Evolutionary conservation across 164 flowering plant genomes (phyloP).

Genomic region (Magnolia changhungtana): DNA sequence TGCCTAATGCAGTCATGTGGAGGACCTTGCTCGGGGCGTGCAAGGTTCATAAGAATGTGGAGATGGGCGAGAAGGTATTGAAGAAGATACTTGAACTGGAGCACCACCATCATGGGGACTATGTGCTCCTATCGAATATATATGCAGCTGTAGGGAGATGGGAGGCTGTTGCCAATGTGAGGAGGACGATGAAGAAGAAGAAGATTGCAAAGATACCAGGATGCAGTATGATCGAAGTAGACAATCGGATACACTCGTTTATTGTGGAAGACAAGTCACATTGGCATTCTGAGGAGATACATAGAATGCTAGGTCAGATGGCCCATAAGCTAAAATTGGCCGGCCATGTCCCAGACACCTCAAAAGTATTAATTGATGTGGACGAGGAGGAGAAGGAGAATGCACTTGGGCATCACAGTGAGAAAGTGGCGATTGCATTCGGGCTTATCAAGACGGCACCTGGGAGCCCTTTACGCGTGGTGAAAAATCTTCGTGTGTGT

Average conservation of each 20-base stretch:
- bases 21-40: slow-evolving; percentile 19
- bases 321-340: slow-evolving; percentile 8
- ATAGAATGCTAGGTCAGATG: slow-evolving; percentile 6
- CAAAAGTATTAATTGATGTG: slow-evolving; percentile 1
- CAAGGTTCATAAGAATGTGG: slow-evolving; percentile 15
- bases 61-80: slow-evolving; percentile 14
- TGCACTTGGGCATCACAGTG: slow-evolving; percentile 50
- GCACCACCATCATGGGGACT: slow-evolving; percentile 17
- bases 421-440: slow-evolving; percentile 58
- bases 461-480: slow-evolving; percentile 32
- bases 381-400: slow-evolving; percentile 34
- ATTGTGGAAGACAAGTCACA: slow-evolving; percentile 6
- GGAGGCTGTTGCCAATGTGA: not conserved
- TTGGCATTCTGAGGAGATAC: slow-evolving; percentile 2
- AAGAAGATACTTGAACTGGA: slow-evolving; percentile 17
- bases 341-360: slow-evolving; percentile 8
- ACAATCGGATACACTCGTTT: slow-evolving; percentile 3
- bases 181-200: slow-evolving; percentile 11
- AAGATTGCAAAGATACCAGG: slow-evolving; percentile 3
- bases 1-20: slow-evolving; percentile 20
- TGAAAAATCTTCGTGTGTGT: slow-evolving; percentile 44
- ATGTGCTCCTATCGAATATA: slow-evolving; percentile 6
- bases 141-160: slow-evolving; percentile 5
- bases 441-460: slow-evolving; percentile 34
- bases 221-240: slow-evolving; percentile 10